A percentile compares a stretch with the other conserved stretches of the same genome.
phyloP scores from a whole-genome alignment of 768 basidiomycete species.

The Rubroboletus satanas region DNA sequence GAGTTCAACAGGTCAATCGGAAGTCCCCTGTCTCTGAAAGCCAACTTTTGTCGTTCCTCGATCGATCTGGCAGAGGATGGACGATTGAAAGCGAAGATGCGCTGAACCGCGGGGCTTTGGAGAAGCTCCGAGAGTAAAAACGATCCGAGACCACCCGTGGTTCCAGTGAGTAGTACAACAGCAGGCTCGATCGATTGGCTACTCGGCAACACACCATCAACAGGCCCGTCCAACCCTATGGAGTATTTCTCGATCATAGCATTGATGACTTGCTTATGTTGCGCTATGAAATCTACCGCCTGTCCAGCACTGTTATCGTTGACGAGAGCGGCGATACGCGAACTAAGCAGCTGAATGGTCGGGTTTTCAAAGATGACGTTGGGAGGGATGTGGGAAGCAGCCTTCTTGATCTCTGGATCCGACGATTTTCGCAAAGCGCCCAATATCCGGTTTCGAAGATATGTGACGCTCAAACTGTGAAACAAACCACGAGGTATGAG shows the following conservation, averaged over 20 bases:
- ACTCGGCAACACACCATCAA: constrained; percentile 8
- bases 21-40: constrained; percentile 33
- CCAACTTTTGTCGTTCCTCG: constrained; percentile 24
- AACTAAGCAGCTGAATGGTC: constrained; percentile 35
- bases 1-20: constrained; percentile 25
- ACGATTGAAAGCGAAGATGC: constrained; percentile 35
- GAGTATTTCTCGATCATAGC: constrained; percentile 42
- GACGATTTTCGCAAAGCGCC: constrained; percentile 30
- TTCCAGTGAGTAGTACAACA: constrained; percentile 38
- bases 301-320: neutral
- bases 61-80: constrained; percentile 14
- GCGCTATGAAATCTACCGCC: neutral
- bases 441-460: constrained; percentile 24
- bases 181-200: constrained; percentile 5
- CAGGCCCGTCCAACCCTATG: constrained; percentile 10
- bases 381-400: constrained; percentile 24
- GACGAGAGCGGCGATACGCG: constrained; percentile 15
- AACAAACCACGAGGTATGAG: neutral
- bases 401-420: constrained; percentile 25
- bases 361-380: constrained; percentile 39
- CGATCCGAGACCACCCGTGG: constrained; percentile 40
- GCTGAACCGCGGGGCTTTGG: constrained; percentile 17
- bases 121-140: constrained; percentile 33
- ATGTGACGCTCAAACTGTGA: constrained; percentile 29
- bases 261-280: constrained; percentile 27